Base-by-base conservation (phyloP, 768 basidiomycete species). In the Chalciporus piperatus region DNA sequence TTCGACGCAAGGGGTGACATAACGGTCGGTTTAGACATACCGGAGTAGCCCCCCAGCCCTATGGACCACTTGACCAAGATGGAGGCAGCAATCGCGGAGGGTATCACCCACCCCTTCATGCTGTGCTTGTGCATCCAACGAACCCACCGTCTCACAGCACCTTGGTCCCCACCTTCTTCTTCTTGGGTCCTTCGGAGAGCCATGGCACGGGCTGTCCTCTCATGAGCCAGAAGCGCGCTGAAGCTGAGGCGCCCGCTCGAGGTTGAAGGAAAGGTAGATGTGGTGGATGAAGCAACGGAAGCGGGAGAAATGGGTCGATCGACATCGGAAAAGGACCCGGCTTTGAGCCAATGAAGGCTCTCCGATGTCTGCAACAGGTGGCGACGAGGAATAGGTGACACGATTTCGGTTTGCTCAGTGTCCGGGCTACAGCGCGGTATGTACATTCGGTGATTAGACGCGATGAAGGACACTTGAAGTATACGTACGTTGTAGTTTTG, bases 1-100 rank as follows among this genome's bases (percentile, higher is more conserved):
- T 38, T 47, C 12, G 19, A 39, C 7, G 17, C 2, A 27, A 20
- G 12, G n/a, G 35, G 35, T 37, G n/a, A 37, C 11, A 32, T 32
- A 4, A 32, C 13, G 32, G 1, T 32, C 12, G 32, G 11, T 11
- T 32, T 14, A 32, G 32, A 70, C 85, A 50, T 54, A 90, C 92
- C 92, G 28, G 91, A 93, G 71, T 93, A 94, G 17, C 82, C 79
- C 14, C 87, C 90, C 25, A 94, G 59, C 13, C 90, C 85, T 27
- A 89, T 73, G 51, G 76, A 76, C 73, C 82, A 82, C 66, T 87
- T 91, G 50, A 90, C 69, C 62, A 81, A 72, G 2, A 76, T 72
- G 1, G 83, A 74, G 3, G 74, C 72, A 1, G 77, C 70, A n/a
- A 91, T 65, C 9, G 77, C 72, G 40, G 70, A 67, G 3, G 85